Base-by-base conservation (phyloP, 2,329 filamentous ascomycete genomes). In the Xylariaceae sp. region DNA sequence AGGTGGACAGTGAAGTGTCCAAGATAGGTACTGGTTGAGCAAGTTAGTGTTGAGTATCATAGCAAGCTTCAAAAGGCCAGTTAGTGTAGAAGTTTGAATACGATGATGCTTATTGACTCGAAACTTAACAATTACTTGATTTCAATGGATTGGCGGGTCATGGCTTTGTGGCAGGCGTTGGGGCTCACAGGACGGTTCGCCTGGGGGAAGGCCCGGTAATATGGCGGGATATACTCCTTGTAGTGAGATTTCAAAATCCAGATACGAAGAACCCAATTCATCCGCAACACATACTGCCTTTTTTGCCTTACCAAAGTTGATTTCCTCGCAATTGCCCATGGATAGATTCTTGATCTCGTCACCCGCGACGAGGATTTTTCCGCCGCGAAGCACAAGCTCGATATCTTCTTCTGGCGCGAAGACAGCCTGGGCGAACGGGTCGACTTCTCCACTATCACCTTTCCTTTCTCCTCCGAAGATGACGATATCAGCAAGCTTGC, bases 401-500 rank as follows among this genome's bases (percentile, higher is more conserved):
- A 67, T 56, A 12, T 55, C 51, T 39, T 60, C 58, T 14, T 50
- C 54, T 0, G 59, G 41, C 1, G 56, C 58, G 31, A 59, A 64
- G 12, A 63, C 51, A 10, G 62, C 64, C 40, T 58, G 54, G 3
- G 45, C 59, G 38, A 52, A 66, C 1, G 54, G 41, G 42, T 61
- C 54, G 38, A 19, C 16, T 18, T 42, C 39, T 18, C 5, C 12
- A 4, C 34, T 33, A n/a, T 16, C 17, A 5, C 22, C 14, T 7
- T 5, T 16, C 12, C 19, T 17, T 5, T 22, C 34, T 2, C 42
- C 66, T 46, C 70, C 68, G 47, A 76, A 74, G 1, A 77, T 64
- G 12, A 73, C 68, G 5, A 78, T 56, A 59, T 78, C 75, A 2
- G 75, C 75, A 31, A 66, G 55, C 51, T 73, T 74, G 1, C 74